These are phyloP conservation scores for Suillus luteus DNA, from an alignment of 768 basidiomycete species.

Conservation along the genomic window DNA sequence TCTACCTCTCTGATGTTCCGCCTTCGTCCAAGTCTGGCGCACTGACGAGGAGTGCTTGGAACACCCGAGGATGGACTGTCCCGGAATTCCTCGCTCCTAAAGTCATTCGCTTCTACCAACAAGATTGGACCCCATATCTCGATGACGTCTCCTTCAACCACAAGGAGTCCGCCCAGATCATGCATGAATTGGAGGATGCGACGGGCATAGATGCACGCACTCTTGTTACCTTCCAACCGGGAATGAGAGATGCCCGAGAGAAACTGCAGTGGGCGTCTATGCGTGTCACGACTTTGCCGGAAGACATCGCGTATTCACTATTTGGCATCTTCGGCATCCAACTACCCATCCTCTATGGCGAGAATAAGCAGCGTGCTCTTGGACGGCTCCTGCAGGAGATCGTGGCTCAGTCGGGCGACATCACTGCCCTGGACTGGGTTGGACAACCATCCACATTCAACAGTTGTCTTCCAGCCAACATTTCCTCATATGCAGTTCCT, in stretches of 20 bases:
- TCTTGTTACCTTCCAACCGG: background rate
- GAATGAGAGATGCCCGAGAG: background rate
- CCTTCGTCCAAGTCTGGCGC: background rate
- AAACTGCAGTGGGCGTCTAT: background rate
- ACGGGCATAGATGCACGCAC: background rate
- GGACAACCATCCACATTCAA: slow-evolving; percentile 6
- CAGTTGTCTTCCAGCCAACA: slow-evolving; percentile 9
- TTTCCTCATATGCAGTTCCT: background rate
- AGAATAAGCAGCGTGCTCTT: background rate
- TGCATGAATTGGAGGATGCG: background rate
- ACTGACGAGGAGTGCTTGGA: background rate
- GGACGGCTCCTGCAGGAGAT: slow-evolving; percentile 2
- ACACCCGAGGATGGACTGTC: background rate
- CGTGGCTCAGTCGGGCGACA: background rate
- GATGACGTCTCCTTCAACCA: background rate
- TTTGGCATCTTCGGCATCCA: background rate
- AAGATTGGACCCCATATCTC: background rate
- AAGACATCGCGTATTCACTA: background rate
- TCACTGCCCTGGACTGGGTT: slow-evolving; percentile 9
- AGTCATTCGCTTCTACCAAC: background rate
- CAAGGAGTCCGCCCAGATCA: background rate
- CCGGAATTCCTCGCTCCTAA: background rate
- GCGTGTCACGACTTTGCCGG: background rate
- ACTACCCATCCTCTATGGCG: background rate
- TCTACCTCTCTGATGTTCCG: background rate